Conservation (phyloP, 2,329 filamentous ascomycete species). For the Cytospora schulzeri region DNA sequence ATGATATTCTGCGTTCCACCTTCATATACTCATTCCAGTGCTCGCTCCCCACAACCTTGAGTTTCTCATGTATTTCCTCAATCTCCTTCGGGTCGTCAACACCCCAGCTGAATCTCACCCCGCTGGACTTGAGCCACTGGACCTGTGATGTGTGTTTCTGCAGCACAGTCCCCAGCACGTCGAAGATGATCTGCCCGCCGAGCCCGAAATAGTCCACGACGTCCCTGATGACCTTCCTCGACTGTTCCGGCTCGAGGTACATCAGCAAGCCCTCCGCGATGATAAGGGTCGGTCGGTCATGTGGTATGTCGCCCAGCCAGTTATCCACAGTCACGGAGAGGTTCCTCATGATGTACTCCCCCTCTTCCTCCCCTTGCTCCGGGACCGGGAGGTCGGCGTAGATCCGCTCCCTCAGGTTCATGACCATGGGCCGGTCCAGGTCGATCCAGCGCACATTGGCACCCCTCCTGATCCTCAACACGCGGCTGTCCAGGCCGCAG, state of each 20-base stretch:
- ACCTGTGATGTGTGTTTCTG: not conserved
- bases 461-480: slow-evolving; percentile 1
- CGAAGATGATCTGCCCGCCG: slow-evolving; percentile 15
- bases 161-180: not conserved
- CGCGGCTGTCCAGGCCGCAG: slow-evolving; percentile 18
- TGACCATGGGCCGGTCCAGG: slow-evolving; percentile 12
- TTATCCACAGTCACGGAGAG: slow-evolving; percentile 3
- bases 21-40: slow-evolving; percentile 12
- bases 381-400: slow-evolving; percentile 2
- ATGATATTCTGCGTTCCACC: not conserved
- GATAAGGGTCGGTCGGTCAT: slow-evolving; percentile 13
- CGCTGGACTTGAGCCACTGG: not conserved
- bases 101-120: not conserved
- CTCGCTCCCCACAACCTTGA: slow-evolving; percentile 3
- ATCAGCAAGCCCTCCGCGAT: slow-evolving; percentile 5
- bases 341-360: slow-evolving; percentile 8
- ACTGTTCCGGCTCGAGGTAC: slow-evolving; percentile 11
- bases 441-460: slow-evolving; percentile 21
- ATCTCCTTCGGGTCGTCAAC: slow-evolving; percentile 8
- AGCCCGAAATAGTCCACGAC: slow-evolving; percentile 13
- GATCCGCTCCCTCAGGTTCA: slow-evolving; percentile 9
- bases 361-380: too few relatives aligned
- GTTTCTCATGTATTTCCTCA: slow-evolving; percentile 8
- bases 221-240: slow-evolving; percentile 2
- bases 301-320: slow-evolving; percentile 13